Base-by-base conservation (phyloP, 352 stramenopile genomes). In the Peronospora belbahrii region DNA sequence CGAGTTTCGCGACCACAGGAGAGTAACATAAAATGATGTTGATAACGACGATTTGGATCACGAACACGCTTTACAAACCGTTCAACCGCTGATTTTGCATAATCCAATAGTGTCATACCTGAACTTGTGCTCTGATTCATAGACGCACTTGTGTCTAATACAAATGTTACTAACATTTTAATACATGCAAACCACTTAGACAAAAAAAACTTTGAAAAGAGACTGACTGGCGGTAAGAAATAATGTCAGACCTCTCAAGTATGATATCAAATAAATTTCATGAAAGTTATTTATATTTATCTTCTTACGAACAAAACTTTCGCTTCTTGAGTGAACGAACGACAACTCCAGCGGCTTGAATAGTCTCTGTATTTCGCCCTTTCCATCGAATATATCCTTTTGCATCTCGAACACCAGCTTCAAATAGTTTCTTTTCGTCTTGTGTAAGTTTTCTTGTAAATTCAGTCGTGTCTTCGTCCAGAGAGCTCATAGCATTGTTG, bases 91-190 rank as follows among this genome's bases (percentile, higher is more conserved):
- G 78, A 91, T 68, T 94, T 94, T 64, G 83, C 83, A 46, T 83
- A 91, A 63, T 94, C 83, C 39, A 94, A 63, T 49, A 94, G 66
- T 51, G 83, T 91, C 83, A 94, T 94, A 42, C 83, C 83, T 42
- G 70, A 86, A 65, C 65, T 88, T 34, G 80, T 91, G 53, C 70
- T 85, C 75, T 94, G 83, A 59, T 89, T 91, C 83, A 94, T 94
- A 36, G 83, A 94, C 71, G 80, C 83, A 48, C 72, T 88, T 62
- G 83, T 94, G 67, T 94, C 83, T 55, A 94, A 74, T 59, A 94
- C 81, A 62, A 94, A 94, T 59, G 79, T 90, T 64, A 94, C 80
- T 14, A 94, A 64, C 83, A 94, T 94, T 23, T 23, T 52, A 4
- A 31, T 5, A 34, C 31, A 14, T 10, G n/a, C n/a, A n/a, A n/a